A percentile compares a stretch with the other conserved stretches of the same genome.
Conservation (phyloP, 2,329 filamentous ascomycete genomes). For the Bertia moriformis region DNA sequence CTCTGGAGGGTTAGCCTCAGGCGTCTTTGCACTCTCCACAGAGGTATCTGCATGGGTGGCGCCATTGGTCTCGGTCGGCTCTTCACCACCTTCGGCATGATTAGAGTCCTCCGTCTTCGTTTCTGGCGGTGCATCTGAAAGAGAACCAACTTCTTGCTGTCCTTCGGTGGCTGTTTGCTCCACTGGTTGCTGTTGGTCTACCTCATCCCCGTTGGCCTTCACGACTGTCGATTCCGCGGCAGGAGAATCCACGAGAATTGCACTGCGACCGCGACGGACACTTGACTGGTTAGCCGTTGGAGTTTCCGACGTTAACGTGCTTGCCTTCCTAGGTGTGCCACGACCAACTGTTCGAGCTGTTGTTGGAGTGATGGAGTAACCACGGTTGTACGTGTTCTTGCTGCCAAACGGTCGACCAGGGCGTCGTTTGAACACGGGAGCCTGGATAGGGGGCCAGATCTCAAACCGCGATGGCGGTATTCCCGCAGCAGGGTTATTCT, state of each 20-base stretch:
- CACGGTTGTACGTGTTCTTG: conserved; percentile 9
- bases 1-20: no score
- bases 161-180: background rate
- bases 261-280: conserved; percentile 19
- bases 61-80: no score
- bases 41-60: background rate
- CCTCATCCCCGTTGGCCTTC: conserved; percentile 10
- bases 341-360: conserved; percentile 16
- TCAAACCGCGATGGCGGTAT: conserved; percentile 24
- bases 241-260: conserved; percentile 13
- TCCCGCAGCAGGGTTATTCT: conserved; percentile 14
- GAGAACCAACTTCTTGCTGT: background rate
- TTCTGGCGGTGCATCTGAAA: background rate
- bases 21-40: background rate
- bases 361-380: conserved; percentile 11
- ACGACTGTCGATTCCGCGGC: conserved; percentile 9
- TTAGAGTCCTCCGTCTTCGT: background rate
- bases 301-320: conserved; percentile 12
- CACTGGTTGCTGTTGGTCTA: background rate
- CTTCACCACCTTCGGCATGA: no score
- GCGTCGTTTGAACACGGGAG: conserved; percentile 16
- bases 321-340: conserved; percentile 17
- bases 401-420: conserved; percentile 20
- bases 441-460: conserved; percentile 22
- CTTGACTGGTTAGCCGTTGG: conserved; percentile 11